Evolutionary conservation across 202 grass and related monocot species (phyloP).

Genomic region (Zizania palustris): DNA sequence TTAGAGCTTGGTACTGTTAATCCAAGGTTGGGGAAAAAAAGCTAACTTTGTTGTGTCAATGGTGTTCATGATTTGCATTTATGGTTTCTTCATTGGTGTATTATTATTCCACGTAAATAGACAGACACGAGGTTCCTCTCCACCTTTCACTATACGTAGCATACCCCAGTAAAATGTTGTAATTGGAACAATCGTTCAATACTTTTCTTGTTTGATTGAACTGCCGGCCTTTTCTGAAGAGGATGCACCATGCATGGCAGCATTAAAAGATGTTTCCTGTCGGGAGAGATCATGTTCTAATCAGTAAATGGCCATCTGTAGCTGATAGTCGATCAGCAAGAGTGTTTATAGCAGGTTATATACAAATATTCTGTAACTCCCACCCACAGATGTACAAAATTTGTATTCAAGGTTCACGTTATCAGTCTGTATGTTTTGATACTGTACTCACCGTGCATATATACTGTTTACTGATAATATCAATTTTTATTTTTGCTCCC

Average conservation of each 20-base stretch:
- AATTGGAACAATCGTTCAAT: constrained; percentile 25
- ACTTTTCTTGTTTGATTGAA: constrained; percentile 3
- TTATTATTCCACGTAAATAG: constrained; percentile 11
- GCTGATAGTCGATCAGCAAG: constrained; percentile 44
- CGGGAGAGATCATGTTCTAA: too few relatives aligned
- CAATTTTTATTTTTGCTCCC: background rate
- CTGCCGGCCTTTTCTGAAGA: background rate
- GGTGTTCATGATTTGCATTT: constrained; percentile 27
- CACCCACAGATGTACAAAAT: constrained; percentile 53
- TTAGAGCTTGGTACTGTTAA: constrained; percentile 29
- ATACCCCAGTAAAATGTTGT: constrained; percentile 33
- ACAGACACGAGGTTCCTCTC: constrained; percentile 35
- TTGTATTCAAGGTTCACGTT: constrained; percentile 38
- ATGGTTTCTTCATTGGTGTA: constrained; percentile 43
- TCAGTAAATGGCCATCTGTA: background rate
- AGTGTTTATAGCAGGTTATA: constrained; percentile 39
- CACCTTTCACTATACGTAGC: constrained; percentile 24
- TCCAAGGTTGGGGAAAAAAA: constrained; percentile 1
- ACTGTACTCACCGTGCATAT: background rate
- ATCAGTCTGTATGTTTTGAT: constrained; percentile 21
- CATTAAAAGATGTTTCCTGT: too few relatives aligned
- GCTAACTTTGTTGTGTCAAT: constrained; percentile 37
- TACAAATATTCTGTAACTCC: constrained; percentile 40
- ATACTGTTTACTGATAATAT: constrained; percentile 8
- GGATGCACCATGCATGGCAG: background rate